Base-by-base conservation (phyloP, 2,329 filamentous ascomycete species). In the Fonsecaea monophora region DNA sequence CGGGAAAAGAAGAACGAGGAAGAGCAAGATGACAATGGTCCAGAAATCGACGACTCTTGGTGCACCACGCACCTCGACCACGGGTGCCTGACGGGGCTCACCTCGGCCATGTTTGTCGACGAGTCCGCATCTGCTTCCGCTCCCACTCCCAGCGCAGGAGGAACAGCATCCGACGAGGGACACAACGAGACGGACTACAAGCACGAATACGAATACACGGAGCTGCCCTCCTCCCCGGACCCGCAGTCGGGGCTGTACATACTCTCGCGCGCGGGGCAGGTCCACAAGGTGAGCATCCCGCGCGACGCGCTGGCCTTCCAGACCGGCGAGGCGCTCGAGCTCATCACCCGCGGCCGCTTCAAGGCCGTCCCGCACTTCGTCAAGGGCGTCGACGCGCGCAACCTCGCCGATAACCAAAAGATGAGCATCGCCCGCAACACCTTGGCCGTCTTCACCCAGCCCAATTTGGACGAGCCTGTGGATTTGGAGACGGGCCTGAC, bases 361-460 rank as follows among this genome's bases (percentile, higher is more conserved):
- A 92, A 90, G 79, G 95, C 95, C 1, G 95, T 98, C 68, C 94
- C 95, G 71, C 95, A 99, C 82, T 98, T 96, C 78, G 95, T 99
- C 8, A 86, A 90, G 71, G 94, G 94, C 0, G 89, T 90, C 4
- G 84, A 86, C 70, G 82, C 86, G 34, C 30, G 37, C 32, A 63
- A 50, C 30, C 30, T 32, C 30, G 30, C 30, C 30, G 30, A 4
- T 4, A 32, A 32, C 30, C 6, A 2, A 6, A 32, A 32, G 30
- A 32, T 32, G 6, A 71, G 21, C 77, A 83, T 94, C 67, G 91
- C 90, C 34, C 83, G 90, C 66, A 98, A 98, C 80, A 99, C 95
- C 9, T 80, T 99, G 72, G 95, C 95, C 0, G 93, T 98, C 9
- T 99, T 98, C 76, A 99, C 94, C 66, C 95, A 99, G 84, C 95